These are phyloP conservation scores for Hypericum androsaemum DNA, from an alignment of 345 rosid genomes.

Conservation along the genomic window DNA sequence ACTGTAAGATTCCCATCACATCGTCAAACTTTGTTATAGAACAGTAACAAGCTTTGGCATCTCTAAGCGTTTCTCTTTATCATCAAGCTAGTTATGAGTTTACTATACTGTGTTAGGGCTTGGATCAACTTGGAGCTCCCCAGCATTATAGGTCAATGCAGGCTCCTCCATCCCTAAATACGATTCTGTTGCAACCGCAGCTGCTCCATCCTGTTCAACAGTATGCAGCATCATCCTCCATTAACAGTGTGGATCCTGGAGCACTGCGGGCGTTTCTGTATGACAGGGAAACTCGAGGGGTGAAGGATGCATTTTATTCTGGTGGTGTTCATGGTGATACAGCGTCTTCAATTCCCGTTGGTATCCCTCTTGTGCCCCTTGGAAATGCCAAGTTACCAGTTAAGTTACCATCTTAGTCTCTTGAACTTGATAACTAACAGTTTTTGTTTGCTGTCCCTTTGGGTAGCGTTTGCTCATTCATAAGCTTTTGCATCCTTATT, in stretches of 20 bases:
- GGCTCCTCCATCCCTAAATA: constrained; percentile 33
- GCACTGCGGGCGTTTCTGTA: constrained; percentile 40
- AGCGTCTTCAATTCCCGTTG: constrained; percentile 29
- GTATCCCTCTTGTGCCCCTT: constrained; percentile 26
- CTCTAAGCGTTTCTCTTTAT: background rate
- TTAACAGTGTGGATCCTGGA: constrained; percentile 39
- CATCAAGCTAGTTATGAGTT: background rate
- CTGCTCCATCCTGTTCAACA: constrained; percentile 48
- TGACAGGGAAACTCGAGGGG: constrained; percentile 31
- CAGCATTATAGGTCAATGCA: constrained; percentile 41
- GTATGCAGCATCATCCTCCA: constrained; percentile 32
- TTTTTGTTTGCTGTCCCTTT: constrained; percentile 6
- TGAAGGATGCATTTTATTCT: constrained; percentile 30
- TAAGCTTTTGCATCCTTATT: constrained; percentile 2
- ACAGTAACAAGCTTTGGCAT: background rate
- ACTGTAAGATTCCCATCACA: constrained; percentile 27
- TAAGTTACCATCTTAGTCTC: constrained; percentile 26
- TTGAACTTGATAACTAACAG: background rate
- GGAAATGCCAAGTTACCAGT: constrained; percentile 35
- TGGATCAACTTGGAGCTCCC: constrained; percentile 44
- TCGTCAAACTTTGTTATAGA: background rate
- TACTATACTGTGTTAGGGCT: constrained; percentile 24
- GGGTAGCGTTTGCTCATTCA: constrained; percentile 11
- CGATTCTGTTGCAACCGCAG: constrained; percentile 45
- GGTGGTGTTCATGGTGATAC: constrained; percentile 33